A percentile compares a stretch with the other conserved stretches of the same genome.
These are phyloP conservation scores for Phaseolus coccineus DNA, from an alignment of 331 rosid genomes.

Conservation along the genomic window DNA sequence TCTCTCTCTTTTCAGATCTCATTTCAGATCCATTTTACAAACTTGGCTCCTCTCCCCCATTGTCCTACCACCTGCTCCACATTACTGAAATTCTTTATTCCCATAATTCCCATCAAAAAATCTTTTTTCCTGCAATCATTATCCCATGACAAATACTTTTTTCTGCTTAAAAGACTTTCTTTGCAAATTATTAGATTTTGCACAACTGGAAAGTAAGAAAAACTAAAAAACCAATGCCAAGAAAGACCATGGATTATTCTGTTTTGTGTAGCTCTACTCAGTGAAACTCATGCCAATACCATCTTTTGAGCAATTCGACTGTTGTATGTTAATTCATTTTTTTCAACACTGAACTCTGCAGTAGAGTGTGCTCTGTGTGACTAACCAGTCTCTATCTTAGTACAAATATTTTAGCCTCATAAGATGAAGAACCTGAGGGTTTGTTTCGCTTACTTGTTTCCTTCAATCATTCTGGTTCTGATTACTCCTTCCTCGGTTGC, in stretches of 20 bases:
- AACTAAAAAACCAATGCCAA: neutral
- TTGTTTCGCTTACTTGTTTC: constrained; percentile 49
- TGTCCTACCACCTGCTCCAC: constrained; percentile 44
- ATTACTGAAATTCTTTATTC: constrained; percentile 40
- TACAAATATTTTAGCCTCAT: constrained; percentile 31
- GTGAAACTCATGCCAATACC: constrained; percentile 39
- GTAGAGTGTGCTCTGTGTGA: constrained; percentile 26
- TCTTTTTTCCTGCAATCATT: constrained; percentile 40
- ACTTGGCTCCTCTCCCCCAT: constrained; percentile 28
- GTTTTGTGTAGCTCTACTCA: constrained; percentile 16
- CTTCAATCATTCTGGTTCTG: constrained; percentile 49
- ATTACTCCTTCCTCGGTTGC: constrained; percentile 57
- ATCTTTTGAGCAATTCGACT: constrained; percentile 13
- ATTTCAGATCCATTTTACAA: constrained; percentile 51
- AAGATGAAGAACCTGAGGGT: constrained; percentile 60
- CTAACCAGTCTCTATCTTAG: constrained; percentile 2
- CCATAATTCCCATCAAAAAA: constrained; percentile 30
- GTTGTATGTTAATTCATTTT: constrained; percentile 2
- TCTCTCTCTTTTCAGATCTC: constrained; percentile 49
- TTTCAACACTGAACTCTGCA: neutral
- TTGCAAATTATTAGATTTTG: constrained; percentile 35
- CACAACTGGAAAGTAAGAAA: constrained; percentile 16
- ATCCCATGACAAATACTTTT: constrained; percentile 38
- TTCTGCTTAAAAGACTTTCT: constrained; percentile 25
- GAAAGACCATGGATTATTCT: constrained; percentile 30